Evolutionary conservation across 2,329 filamentous ascomycete species (phyloP).

Genomic region (Ceratocystis diversiconidia): DNA sequence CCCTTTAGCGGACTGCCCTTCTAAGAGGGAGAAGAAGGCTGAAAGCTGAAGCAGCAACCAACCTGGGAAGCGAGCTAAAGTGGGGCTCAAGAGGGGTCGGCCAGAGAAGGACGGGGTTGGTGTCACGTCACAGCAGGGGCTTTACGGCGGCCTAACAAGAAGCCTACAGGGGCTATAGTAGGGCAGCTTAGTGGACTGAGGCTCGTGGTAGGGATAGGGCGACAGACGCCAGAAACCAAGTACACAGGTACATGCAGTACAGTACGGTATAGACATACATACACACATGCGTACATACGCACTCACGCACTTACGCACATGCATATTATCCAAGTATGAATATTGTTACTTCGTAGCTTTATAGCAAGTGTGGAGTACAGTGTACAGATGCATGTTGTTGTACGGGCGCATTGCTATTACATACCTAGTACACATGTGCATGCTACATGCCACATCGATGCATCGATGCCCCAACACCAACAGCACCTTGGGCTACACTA

Average conservation of each 20-base stretch:
- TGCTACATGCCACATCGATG: not conserved
- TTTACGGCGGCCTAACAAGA: not conserved
- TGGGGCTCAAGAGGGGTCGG: slow-evolving; percentile 1
- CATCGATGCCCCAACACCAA: not conserved
- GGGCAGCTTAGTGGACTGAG: not conserved
- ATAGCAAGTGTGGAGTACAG: too few species aligned
- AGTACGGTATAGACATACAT: too few species aligned
- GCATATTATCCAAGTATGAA: too few species aligned
- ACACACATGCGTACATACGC: too few species aligned
- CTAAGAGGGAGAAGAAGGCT: not conserved
- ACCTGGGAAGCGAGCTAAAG: not conserved
- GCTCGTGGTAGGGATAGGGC: too few species aligned
- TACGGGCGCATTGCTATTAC: too few species aligned
- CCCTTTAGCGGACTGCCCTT: not conserved
- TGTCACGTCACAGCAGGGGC: not conserved
- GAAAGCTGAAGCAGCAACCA: not conserved
- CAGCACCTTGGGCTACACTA: not conserved
- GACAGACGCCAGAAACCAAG: not conserved
- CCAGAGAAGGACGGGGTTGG: not conserved
- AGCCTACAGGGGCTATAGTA: not conserved
- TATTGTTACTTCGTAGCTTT: too few species aligned
- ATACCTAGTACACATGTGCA: not conserved
- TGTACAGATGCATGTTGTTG: too few species aligned
- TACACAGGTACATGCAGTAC: not conserved
- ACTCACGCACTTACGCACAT: too few species aligned